Evolutionary conservation across 1,139 yeast species (phyloP), one percentile per base, ranked within the genome.

Genomic region (Hyphopichia buzzinii): DNA sequence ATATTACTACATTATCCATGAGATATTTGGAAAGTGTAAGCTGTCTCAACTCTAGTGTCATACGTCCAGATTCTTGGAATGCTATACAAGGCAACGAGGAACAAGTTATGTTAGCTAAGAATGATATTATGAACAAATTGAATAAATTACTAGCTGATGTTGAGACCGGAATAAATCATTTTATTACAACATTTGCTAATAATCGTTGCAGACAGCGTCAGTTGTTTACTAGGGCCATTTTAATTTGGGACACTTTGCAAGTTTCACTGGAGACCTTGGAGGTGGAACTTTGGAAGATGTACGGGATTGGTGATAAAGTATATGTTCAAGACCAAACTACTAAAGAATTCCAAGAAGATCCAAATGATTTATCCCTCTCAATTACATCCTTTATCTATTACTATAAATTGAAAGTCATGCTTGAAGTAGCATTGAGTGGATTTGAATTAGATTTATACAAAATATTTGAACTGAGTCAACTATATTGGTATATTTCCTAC

Each of bases 151-250:
- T 71, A 22, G 45, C 47, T 6, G 75, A 71, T 37, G 41, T 75
- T 13, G 79, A 74, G 40, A 55, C 67, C 3, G 75, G 74, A 0
- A 57, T 70, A 17, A 76, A 77, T 50, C 88, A 84, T 40, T 64
- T 73, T 49, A 54, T 85, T 27, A 74, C 79, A 10, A 66, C 74
- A 2, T 64, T 70, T 42, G 82, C 87, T 13, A 85, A 82, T 55
- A 90, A 90, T 52, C 79, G 87, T 17, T 80, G 95, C 37, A 74
- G 96, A 36, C 92, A 87, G 52, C 77, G 96, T 44, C 96, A 88
- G 52, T 49, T 69, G 69, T 78, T 48, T 60, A 83, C 55, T 57
- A 80, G 49, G 67, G 82, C 55, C 62, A 74, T 54, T 49, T 79
- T 46, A 49, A 54, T 79, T 3, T 87, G 94, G 84, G 97, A 92